Percentiles rank a stretch among this genome's conserved stretches.
phyloP scores from a whole-genome alignment of 768 basidiomycete genomes.

The Butyriboletus loyo region DNA sequence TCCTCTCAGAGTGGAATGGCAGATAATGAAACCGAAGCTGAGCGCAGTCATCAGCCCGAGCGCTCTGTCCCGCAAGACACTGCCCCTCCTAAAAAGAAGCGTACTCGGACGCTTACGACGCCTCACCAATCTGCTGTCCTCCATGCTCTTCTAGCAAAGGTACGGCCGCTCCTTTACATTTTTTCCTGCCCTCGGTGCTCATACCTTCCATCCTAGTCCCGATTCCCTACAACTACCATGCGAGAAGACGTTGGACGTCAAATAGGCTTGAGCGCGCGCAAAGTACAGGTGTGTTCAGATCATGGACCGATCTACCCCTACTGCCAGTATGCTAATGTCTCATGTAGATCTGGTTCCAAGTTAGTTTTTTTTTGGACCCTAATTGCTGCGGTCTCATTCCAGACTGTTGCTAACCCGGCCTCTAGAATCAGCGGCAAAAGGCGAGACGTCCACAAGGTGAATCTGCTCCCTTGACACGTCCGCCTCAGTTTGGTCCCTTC shows the following conservation, averaged over 20 bases:
- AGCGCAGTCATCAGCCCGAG: slow-evolving; percentile 41
- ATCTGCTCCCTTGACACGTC: slow-evolving; percentile 48
- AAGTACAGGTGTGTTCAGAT: slow-evolving; percentile 71
- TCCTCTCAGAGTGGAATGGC: slow-evolving; percentile 57
- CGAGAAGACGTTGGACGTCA: slow-evolving; percentile 84
- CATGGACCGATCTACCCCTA: neutral
- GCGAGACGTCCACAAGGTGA: slow-evolving; percentile 72
- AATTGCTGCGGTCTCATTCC: neutral
- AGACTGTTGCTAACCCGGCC: slow-evolving; percentile 5
- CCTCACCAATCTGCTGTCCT: slow-evolving; percentile 88
- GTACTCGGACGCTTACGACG: slow-evolving; percentile 83
- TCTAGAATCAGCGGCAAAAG: slow-evolving; percentile 85
- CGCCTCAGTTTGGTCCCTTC: slow-evolving; percentile 64
- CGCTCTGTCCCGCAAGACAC: slow-evolving; percentile 31
- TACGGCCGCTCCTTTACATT: slow-evolving; percentile 29
- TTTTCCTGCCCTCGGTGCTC: neutral
- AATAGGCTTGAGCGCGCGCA: slow-evolving; percentile 85
- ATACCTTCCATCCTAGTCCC: slow-evolving; percentile 52
- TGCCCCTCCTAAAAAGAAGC: slow-evolving; percentile 51
- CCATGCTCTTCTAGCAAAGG: slow-evolving; percentile 83
- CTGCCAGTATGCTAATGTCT: slow-evolving; percentile 9
- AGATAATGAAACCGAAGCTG: slow-evolving; percentile 55
- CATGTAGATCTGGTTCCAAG: slow-evolving; percentile 86
- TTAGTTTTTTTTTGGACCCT: slow-evolving; percentile 24
- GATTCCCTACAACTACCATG: slow-evolving; percentile 84